phyloP scores from a whole-genome alignment of 78 protist species.

The Dictyostelium firmibasis region DNA sequence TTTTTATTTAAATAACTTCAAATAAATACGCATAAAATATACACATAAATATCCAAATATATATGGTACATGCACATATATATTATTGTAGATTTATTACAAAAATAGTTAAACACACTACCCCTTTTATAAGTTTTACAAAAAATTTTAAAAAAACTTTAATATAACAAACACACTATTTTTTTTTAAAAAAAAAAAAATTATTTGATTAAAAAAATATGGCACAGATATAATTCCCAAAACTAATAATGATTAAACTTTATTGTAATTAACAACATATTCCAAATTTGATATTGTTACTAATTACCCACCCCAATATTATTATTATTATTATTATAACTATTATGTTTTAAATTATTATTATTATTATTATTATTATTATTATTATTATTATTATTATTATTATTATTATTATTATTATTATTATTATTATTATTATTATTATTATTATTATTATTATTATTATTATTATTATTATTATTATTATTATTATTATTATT shows the following conservation, averaged over 20 bases:
- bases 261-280: not conserved
- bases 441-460: too few relatives aligned
- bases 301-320: not conserved
- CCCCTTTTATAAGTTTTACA: not conserved
- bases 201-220: too few relatives aligned
- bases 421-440: not conserved
- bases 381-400: not conserved
- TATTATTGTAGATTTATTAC: not conserved
- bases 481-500: too few relatives aligned
- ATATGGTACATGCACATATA: not conserved
- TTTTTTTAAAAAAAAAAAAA: too few relatives aligned
- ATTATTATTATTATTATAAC: not conserved
- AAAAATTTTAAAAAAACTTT: too few relatives aligned
- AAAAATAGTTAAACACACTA: not conserved
- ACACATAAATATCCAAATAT: too few relatives aligned
- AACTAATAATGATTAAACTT: not conserved
- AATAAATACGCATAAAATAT: too few relatives aligned
- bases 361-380: not conserved
- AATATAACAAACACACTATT: not conserved
- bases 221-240: not conserved
- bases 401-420: not conserved
- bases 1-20: not conserved
- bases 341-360: too few relatives aligned
- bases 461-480: not conserved
- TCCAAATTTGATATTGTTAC: not conserved